Evolutionary conservation across 2,329 filamentous ascomycete genomes (phyloP), one percentile per base, ranked within the genome.

Genomic region (Trichoderma oligosporum): DNA sequence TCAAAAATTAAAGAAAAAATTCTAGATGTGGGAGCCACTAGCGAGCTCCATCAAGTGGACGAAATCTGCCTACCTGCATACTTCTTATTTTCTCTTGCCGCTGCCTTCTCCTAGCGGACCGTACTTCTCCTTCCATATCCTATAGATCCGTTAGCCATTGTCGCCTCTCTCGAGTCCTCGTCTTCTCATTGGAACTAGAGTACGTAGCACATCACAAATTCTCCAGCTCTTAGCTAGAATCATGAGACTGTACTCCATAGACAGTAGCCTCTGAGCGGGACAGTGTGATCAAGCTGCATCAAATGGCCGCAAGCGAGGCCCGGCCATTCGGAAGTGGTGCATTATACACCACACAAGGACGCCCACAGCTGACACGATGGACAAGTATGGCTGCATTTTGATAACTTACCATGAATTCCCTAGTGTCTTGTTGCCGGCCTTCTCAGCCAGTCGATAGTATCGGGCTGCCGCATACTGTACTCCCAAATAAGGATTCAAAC

Each of bases 121-220:
- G 76, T 97, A 97, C 76, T 97, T 97, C 61, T 96, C 91, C 73
- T 97, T 97, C 91, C 93, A 97, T 69, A 97, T 97, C 92, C 91
- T 96, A 39, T 41, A 12, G 35, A 31, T 2, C 6, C 27, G 52
- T 56, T 35, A 59, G 51, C 54, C 24, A 29, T 46, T 38, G 41
- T 16, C 24, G 12, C 31, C 16, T 38, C 41, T 22, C 11, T 16
- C n/a, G 14, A 38, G 11, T 11, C 11, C 12, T 24, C 20, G 24
- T 22, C 20, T 31, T 41, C 16, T 36, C 41, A 45, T 45, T 55
- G 52, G 52, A 24, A 22, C 52, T 38, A 22, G 4, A 22, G 39
- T 12, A 31, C 38, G 41, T 55, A 45, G 41, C 41, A 46, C 52
- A 38, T 45, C 39, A 55, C 31, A 55, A 46, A 29, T 31, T 20